Evolutionary conservation across 1,139 yeast species (phyloP), one percentile per base, ranked within the genome.

Genomic region (Pichia sp.): DNA sequence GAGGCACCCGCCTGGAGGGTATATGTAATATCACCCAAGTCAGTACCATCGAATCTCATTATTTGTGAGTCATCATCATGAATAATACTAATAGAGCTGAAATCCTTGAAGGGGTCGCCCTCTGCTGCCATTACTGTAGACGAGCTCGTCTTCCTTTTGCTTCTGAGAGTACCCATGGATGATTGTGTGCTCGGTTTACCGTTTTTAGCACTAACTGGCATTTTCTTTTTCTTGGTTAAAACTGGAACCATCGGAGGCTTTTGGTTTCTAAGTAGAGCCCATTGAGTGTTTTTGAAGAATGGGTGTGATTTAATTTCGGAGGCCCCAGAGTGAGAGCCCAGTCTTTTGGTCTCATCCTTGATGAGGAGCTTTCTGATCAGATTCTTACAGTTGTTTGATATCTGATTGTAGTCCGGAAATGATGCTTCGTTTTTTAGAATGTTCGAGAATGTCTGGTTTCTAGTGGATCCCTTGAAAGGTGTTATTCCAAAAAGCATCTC

Each of bases 401-500:
- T 66, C 15, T 74, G 69, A 46, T 52, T 54, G 27, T 51, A 55
- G 38, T 53, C 57, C 1, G 59, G 56, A 55, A 88, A 93, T 24
- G 71, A 66, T 19, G 87, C 91, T 25, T 91, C 97, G 40, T 76
- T 76, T 53, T 86, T 86, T 53, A 91, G 64, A 37, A 91, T 77
- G 50, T 86, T 86, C 29, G 93, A 79, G 60, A 91, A 91, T 0
- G 98, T 91, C 49, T 78, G 78, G 53, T 87, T 87, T 33, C 97
- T 71, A 48, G 79, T 86, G 31, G 74, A 67, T 6, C 98, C 98
- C 60, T 91, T 91, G 63, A 91, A 91, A 1, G 98, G 98, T 0
- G 98, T 91, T 9, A 87, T 83, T 2, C 97, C 97, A 58, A 77
- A 87, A 27, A 91, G 64, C 98, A 91, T 91, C 55, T 91, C 98